phyloP scores from a whole-genome alignment of 768 basidiomycete species.

The Rhodotorula graminis region DNA sequence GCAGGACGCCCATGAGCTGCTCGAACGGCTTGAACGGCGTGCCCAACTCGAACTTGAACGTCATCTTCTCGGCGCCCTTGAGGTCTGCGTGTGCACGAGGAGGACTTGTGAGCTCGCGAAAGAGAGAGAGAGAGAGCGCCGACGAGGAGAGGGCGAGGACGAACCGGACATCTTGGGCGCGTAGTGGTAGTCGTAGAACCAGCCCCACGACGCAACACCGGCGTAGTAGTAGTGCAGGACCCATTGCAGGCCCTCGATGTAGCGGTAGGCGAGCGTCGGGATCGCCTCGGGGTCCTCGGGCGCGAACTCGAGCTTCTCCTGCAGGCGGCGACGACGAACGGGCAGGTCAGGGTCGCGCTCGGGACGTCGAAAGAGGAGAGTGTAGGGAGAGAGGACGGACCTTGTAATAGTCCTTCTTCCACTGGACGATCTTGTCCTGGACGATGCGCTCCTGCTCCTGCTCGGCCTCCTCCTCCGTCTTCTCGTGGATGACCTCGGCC shows the following conservation, averaged over 20 bases:
- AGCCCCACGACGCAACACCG: conserved; percentile 94
- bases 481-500: conserved; percentile 68
- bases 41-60: conserved; percentile 81
- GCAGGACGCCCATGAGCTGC: conserved; percentile 96
- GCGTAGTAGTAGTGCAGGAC: conserved; percentile 98
- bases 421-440: conserved; percentile 79
- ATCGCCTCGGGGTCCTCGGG: conserved; percentile 63
- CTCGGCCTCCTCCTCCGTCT: conserved; percentile 63
- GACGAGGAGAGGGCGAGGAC: conserved; percentile 32
- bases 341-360: too few species aligned
- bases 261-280: conserved; percentile 67
- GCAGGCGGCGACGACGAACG: not conserved
- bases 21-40: conserved; percentile 87
- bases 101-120: not conserved
- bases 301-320: conserved; percentile 84
- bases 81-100: conserved; percentile 52
- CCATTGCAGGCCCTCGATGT: conserved; percentile 95
- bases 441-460: conserved; percentile 66
- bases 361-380: not conserved
- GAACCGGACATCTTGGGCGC: conserved; percentile 91
- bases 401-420: conserved; percentile 86
- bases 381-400: conserved; percentile 52
- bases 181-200: conserved; percentile 99
- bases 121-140: not conserved
- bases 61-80: conserved; percentile 63